Evolutionary conservation across 495 filamentous ascomycete species (phyloP).

Genomic region (Poronia punctata): DNA sequence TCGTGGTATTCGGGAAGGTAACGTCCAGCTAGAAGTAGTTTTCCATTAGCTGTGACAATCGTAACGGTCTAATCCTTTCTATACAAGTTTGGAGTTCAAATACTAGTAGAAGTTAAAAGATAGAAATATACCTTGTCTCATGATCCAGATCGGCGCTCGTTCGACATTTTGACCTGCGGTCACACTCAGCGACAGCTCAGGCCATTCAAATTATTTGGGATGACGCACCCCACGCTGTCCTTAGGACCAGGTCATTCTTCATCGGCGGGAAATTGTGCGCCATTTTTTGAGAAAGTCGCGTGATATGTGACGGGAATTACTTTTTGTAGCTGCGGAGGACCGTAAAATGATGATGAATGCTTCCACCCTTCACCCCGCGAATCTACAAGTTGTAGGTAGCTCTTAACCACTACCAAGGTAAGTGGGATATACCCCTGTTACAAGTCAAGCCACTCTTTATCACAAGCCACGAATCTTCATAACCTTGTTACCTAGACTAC

Average conservation of each 20-base stretch:
- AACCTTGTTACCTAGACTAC: too few species aligned
- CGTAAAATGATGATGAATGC: neutral
- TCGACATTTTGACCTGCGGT: constrained; percentile 75
- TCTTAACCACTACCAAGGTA: too few species aligned
- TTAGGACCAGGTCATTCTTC: constrained; percentile 82
- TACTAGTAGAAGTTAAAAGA: neutral
- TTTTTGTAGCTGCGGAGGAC: neutral
- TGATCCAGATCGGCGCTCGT: constrained; percentile 93
- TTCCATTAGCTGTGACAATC: too few species aligned
- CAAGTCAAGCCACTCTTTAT: neutral
- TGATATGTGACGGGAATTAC: too few species aligned
- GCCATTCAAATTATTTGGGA: constrained; percentile 12
- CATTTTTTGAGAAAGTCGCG: constrained; percentile 35
- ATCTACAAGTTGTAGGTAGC: constrained; percentile 2
- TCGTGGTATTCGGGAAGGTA: constrained; percentile 98
- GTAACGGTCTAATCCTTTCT: too few species aligned
- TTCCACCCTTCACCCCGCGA: constrained; percentile 16
- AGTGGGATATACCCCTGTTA: constrained; percentile 19
- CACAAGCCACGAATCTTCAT: too few species aligned
- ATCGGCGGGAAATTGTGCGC: constrained; percentile 64
- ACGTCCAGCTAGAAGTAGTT: constrained; percentile 94
- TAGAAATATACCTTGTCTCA: constrained; percentile 75
- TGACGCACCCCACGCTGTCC: constrained; percentile 74
- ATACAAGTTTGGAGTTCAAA: too few species aligned
- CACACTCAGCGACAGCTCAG: constrained; percentile 16